A percentile compares a stretch with the other conserved stretches of the same genome.
These are phyloP conservation scores for Nakaseomyces nivariensis DNA, from an alignment of 1,139 yeast genomes.

Conservation along the genomic window DNA sequence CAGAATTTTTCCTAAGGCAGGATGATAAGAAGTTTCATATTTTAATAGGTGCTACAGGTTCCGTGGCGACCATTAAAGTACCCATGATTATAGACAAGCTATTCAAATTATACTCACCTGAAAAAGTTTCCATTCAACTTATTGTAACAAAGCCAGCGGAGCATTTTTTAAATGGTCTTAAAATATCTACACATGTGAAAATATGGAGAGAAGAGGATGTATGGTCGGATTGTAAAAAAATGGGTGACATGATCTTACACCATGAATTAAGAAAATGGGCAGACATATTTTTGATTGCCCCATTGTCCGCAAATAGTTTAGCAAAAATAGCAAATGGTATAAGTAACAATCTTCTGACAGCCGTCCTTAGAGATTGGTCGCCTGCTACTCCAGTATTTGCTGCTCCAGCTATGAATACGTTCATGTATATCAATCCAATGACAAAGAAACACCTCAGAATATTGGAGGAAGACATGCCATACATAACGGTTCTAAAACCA, in stretches of 20 bases:
- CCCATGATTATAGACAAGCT: constrained; percentile 78
- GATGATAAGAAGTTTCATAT: constrained; percentile 81
- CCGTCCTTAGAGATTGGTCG: constrained; percentile 88
- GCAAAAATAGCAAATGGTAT: constrained; percentile 86
- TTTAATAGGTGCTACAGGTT: constrained; percentile 85
- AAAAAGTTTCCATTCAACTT: constrained; percentile 69
- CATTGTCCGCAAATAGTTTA: constrained; percentile 80
- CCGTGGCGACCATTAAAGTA: constrained; percentile 90
- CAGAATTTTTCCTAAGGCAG: constrained; percentile 56
- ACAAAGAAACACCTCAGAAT: constrained; percentile 72
- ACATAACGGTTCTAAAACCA: constrained; percentile 83
- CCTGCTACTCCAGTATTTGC: constrained; percentile 74
- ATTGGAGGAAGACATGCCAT: constrained; percentile 78
- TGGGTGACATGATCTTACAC: constrained; percentile 63
- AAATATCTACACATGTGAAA: constrained; percentile 71
- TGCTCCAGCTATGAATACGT: constrained; percentile 93
- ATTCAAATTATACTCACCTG: constrained; percentile 61
- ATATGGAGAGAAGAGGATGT: constrained; percentile 94
- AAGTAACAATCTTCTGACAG: constrained; percentile 80
- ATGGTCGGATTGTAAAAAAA: constrained; percentile 54
- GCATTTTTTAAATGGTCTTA: constrained; percentile 70
- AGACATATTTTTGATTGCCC: constrained; percentile 78
- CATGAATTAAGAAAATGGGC: constrained; percentile 94
- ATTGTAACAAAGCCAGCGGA: constrained; percentile 78
- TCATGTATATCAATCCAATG: constrained; percentile 78